Evolutionary conservation across 1,139 yeast genomes (phyloP), one percentile per base, ranked within the genome.

Genomic region (Kurtzmaniella quercitrusa): DNA sequence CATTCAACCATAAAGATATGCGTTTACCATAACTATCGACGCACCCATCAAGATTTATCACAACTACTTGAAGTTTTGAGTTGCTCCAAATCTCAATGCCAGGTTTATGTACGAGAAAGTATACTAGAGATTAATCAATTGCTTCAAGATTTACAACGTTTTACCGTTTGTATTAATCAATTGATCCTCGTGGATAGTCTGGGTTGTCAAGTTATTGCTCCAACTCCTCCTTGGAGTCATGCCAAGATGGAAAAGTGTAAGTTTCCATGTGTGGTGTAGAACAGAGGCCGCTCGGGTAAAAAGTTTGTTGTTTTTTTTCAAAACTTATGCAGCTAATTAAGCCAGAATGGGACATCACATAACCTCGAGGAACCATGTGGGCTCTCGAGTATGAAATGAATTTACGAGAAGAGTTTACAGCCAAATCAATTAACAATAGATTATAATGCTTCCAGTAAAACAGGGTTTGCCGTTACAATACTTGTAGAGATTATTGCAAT

Each of bases 21-120:
- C 20, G 28, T 42, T 2, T 42, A 42, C 17, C 45, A 42, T 18
- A 42, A 42, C 30, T 42, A 33, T 36, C 44, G 16, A 14, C 36
- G 30, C 14, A 17, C 36, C 20, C 34, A 20, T 21, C 15, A 5
- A 4, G 40, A 39, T 16, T 17, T 42, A 11, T 21, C 35, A n/a
- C 36, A 35, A 17, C 39, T 42, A 18, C 26, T 33, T 2, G n/a
- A 23, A 9, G 18, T 20, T 21, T 32, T 40, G 32, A 39, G 44
- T 15, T 4, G 34, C 4, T 30, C 34, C 15, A 16, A 30, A 30
- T 19, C 23, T 12, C 37, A 19, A 19, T 34, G 26, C 20, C 15
- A 38, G 19, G 32, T 42, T 7, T 42, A 42, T 22, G 32, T 42
- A 30, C 33, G 38, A 22, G 45, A 38, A 5, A 28, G 40, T 19